These are phyloP conservation scores for Dalbergia cultrata DNA, from an alignment of 306 rosid genomes.

Conservation along the genomic window DNA sequence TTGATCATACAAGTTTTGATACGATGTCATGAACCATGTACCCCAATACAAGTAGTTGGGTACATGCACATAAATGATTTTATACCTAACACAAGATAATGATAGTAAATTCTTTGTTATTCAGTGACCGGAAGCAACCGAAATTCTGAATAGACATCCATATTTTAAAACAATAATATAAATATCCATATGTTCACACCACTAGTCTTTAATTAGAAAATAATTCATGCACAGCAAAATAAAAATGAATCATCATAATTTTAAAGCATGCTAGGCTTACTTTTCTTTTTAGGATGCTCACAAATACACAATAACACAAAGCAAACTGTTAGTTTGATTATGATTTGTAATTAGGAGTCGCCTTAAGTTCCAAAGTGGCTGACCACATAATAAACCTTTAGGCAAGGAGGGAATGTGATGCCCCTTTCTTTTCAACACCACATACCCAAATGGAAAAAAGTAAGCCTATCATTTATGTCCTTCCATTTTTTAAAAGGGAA, in stretches of 20 bases:
- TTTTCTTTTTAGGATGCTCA: slow-evolving; percentile 4
- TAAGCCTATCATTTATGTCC: not conserved
- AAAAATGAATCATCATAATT: not conserved
- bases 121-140: not conserved
- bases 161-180: slow-evolving; percentile 10
- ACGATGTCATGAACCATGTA: too few relatives aligned
- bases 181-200: slow-evolving; percentile 31
- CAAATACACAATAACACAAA: slow-evolving; percentile 17
- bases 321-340: slow-evolving; percentile 26
- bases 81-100: not conserved
- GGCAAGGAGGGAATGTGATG: slow-evolving; percentile 4
- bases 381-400: slow-evolving; percentile 12
- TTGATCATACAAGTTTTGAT: too few relatives aligned
- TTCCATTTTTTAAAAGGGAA: not conserved
- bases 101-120: not conserved
- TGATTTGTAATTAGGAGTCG: slow-evolving; percentile 1
- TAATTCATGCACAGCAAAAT: not conserved
- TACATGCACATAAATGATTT: too few relatives aligned
- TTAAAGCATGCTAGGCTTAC: slow-evolving; percentile 16
- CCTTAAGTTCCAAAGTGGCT: not conserved
- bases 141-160: slow-evolving; percentile 22
- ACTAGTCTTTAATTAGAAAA: not conserved
- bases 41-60: too few relatives aligned
- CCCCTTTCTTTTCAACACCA: slow-evolving; percentile 22
- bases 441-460: not conserved